phyloP scores from a whole-genome alignment of 805 yeast genomes.

The Nakazawaea sp. region DNA sequence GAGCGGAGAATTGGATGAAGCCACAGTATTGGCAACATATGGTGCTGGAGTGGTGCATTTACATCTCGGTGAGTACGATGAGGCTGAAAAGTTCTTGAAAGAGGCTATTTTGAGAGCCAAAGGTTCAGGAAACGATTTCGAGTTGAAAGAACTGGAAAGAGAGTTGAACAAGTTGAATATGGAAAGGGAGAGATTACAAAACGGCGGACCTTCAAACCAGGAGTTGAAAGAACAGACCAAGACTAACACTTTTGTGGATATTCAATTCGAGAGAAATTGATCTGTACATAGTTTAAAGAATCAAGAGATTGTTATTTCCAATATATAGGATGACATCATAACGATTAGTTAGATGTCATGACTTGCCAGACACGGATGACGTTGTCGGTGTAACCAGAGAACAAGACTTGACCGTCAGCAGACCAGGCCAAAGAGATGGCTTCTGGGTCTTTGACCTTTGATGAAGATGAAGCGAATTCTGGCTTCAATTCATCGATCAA shows the following conservation, averaged over 20 bases:
- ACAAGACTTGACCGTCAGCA: constrained; percentile 98
- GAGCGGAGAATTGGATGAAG: constrained; percentile 39
- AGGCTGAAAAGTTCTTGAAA: constrained; percentile 54
- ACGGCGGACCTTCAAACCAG: constrained; percentile 2
- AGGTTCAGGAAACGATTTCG: constrained; percentile 56
- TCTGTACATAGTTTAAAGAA: not conserved
- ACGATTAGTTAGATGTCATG: constrained; percentile 64
- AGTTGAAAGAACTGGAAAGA: constrained; percentile 56
- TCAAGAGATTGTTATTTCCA: not conserved
- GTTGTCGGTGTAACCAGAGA: constrained; percentile 99
- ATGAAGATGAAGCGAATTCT: constrained; percentile 78
- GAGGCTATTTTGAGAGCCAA: constrained; percentile 69
- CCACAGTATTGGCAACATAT: constrained; percentile 74
- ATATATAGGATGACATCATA: not conserved
- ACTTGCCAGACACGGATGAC: constrained; percentile 99
- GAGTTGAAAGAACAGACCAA: constrained; percentile 6
- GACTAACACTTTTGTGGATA: constrained; percentile 9
- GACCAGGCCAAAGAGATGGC: constrained; percentile 99
- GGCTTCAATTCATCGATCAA: constrained; percentile 97
- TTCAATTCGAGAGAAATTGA: constrained; percentile 3
- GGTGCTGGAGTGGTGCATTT: constrained; percentile 77
- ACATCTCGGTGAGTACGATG: constrained; percentile 47
- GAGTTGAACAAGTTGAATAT: constrained; percentile 51
- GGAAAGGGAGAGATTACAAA: constrained; percentile 12
- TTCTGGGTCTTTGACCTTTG: constrained; percentile 94